A percentile compares a stretch with the other conserved stretches of the same genome.
Conservation (phyloP, 2,329 filamentous ascomycete genomes). For the Rutstroemia sp. region DNA sequence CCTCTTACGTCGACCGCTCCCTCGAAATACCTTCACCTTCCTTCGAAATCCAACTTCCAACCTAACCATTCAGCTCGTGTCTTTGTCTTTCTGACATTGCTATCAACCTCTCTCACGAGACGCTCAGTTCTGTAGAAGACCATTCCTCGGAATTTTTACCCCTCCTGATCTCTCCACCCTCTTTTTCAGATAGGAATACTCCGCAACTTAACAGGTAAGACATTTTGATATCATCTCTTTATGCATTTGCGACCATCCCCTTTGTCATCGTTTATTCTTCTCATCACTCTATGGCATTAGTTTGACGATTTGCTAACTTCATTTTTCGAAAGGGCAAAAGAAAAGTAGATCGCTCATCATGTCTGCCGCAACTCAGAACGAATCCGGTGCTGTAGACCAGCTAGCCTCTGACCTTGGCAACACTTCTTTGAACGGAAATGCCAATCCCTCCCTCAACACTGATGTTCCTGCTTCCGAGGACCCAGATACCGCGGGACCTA, state of each 20-base stretch:
- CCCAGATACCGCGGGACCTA: constrained; percentile 57
- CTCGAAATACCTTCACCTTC: constrained; percentile 9
- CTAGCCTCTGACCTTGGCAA: constrained; percentile 71
- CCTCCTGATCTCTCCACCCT: constrained; percentile 7
- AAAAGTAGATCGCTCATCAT: constrained; percentile 39
- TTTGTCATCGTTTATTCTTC: background rate
- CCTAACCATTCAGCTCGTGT: background rate
- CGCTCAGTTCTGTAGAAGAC: constrained; percentile 16
- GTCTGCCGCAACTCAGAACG: constrained; percentile 50
- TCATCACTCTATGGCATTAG: background rate
- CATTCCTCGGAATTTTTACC: constrained; percentile 13
- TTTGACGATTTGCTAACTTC: constrained; percentile 11
- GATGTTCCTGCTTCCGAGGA: constrained; percentile 55
- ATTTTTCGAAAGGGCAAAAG: constrained; percentile 7
- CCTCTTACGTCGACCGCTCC: background rate
- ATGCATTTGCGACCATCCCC: background rate
- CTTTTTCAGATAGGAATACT: constrained; percentile 16
- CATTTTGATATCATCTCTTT: constrained; percentile 5
- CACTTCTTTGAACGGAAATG: constrained; percentile 61
- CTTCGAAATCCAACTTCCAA: background rate
- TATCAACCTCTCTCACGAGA: constrained; percentile 2
- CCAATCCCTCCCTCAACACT: constrained; percentile 67
- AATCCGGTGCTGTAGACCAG: constrained; percentile 61
- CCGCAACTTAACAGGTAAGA: constrained; percentile 21
- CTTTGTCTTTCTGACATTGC: constrained; percentile 14